phyloP scores from a whole-genome alignment of 371 early-diverging fungal genomes.

The Homolaphlyctis polyrhiza region DNA sequence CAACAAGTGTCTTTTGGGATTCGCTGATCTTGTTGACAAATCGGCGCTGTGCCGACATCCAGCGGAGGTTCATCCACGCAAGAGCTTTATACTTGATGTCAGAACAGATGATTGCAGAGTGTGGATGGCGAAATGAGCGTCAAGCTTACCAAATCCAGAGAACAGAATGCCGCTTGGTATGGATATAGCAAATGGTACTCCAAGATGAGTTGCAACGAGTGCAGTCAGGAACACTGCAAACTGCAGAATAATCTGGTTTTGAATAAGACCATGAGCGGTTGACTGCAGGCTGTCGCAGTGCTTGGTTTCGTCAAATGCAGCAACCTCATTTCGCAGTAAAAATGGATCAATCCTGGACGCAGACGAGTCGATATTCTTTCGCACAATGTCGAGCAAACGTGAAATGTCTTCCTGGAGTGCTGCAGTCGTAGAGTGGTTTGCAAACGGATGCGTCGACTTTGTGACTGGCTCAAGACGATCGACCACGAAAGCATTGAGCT shows the following conservation, averaged over 20 bases:
- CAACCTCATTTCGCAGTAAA: slow-evolving; percentile 25
- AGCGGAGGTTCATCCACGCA: slow-evolving; percentile 21
- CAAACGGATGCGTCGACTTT: slow-evolving; percentile 12
- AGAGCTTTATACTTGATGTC: slow-evolving; percentile 10
- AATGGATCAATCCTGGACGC: slow-evolving; percentile 15
- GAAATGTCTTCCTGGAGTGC: slow-evolving; percentile 18
- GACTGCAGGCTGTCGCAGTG: slow-evolving; percentile 24
- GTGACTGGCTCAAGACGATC: slow-evolving; percentile 14
- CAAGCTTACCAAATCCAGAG: slow-evolving; percentile 12
- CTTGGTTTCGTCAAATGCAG: slow-evolving; percentile 27
- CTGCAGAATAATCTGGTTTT: slow-evolving; percentile 18
- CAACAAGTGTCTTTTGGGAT: slow-evolving; percentile 15
- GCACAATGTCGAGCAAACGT: slow-evolving; percentile 17
- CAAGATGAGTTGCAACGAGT: slow-evolving; percentile 26
- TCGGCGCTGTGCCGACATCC: slow-evolving; percentile 16
- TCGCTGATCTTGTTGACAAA: slow-evolving; percentile 23
- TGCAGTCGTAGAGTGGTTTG: slow-evolving; percentile 16
- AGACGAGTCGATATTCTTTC: slow-evolving; percentile 13
- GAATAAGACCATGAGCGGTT: slow-evolving; percentile 19
- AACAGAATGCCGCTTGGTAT: slow-evolving; percentile 22
- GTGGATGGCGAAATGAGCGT: neutral
- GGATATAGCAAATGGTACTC: slow-evolving; percentile 33
- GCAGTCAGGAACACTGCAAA: slow-evolving; percentile 16
- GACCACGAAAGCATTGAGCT: slow-evolving; percentile 11
- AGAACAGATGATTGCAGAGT: neutral